Conservation (phyloP, 2,329 filamentous ascomycete genomes). For the Ophiosphaerella korrae region DNA sequence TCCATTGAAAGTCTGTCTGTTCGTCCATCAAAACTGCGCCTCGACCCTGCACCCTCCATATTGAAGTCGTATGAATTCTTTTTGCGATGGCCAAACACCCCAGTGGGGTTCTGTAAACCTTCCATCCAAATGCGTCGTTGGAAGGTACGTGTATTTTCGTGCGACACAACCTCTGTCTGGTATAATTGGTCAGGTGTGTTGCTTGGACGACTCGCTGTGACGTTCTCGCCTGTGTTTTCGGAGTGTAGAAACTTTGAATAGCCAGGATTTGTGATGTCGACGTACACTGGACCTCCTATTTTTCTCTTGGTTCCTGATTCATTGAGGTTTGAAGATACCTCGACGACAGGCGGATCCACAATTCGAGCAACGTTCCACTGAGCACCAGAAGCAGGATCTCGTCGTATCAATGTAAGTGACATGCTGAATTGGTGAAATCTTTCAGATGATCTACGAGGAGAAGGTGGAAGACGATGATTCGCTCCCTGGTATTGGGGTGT, state of each 20-base stretch:
- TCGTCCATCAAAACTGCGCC: conserved; percentile 23
- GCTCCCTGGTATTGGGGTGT: conserved; percentile 24
- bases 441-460: conserved; percentile 28
- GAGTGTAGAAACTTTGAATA: conserved; percentile 61
- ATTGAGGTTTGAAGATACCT: conserved; percentile 49
- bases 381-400: conserved; percentile 54
- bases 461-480: conserved; percentile 23
- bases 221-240: conserved; percentile 15
- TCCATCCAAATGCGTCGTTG: conserved; percentile 56
- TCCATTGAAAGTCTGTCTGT: conserved; percentile 19
- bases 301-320: conserved; percentile 39
- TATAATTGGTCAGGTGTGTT: conserved; percentile 19
- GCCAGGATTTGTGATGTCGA: conserved; percentile 64
- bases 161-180: conserved; percentile 1
- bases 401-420: conserved; percentile 56
- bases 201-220: conserved; percentile 17
- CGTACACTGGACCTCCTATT: conserved; percentile 51
- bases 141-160: conserved; percentile 40
- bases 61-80: conserved; percentile 37
- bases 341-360: conserved; percentile 51
- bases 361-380: conserved; percentile 60
- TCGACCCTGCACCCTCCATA: conserved; percentile 26
- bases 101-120: conserved; percentile 47
- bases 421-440: conserved; percentile 19
- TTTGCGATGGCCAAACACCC: conserved; percentile 49